These are phyloP conservation scores for Salix suchowensis DNA, from an alignment of 345 rosid genomes.

Conservation along the genomic window DNA sequence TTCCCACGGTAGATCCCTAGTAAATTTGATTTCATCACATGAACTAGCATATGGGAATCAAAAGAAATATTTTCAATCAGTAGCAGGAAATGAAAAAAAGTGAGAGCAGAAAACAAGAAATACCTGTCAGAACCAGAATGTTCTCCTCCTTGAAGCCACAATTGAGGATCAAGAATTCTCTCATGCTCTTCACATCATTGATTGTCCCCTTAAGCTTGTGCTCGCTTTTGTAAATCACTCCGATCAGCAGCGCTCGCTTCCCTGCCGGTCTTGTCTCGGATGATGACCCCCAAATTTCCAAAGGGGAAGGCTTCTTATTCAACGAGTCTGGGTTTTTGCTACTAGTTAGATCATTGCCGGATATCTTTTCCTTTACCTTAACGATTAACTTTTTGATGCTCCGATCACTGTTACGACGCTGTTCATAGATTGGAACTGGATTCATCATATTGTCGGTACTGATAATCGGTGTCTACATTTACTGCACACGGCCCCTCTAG, in stretches of 20 bases:
- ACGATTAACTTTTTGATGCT: background rate
- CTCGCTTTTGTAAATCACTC: constrained; percentile 41
- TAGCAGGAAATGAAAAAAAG: too few species aligned
- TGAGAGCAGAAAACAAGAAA: too few species aligned
- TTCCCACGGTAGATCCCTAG: too few species aligned
- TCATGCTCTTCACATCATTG: constrained; percentile 48
- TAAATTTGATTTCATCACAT: too few species aligned
- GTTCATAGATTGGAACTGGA: background rate
- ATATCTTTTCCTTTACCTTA: background rate
- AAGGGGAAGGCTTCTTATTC: constrained; percentile 5
- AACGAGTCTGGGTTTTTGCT: background rate
- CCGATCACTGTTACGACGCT: background rate
- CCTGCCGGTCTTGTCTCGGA: background rate
- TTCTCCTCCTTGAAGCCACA: constrained; percentile 22
- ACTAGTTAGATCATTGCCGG: background rate
- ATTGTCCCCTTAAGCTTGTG: constrained; percentile 48
- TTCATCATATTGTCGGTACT: background rate
- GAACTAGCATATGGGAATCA: too few species aligned
- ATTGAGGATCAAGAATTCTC: constrained; percentile 26
- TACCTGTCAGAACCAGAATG: constrained; percentile 55
- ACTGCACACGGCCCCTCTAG: background rate
- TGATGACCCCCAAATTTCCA: background rate
- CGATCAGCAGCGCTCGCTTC: constrained; percentile 50
- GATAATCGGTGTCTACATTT: constrained; percentile 11
- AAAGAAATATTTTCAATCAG: too few species aligned